These are phyloP conservation scores for Exophiala alcalophila DNA, from an alignment of 2,329 filamentous ascomycete species.

Conservation along the genomic window DNA sequence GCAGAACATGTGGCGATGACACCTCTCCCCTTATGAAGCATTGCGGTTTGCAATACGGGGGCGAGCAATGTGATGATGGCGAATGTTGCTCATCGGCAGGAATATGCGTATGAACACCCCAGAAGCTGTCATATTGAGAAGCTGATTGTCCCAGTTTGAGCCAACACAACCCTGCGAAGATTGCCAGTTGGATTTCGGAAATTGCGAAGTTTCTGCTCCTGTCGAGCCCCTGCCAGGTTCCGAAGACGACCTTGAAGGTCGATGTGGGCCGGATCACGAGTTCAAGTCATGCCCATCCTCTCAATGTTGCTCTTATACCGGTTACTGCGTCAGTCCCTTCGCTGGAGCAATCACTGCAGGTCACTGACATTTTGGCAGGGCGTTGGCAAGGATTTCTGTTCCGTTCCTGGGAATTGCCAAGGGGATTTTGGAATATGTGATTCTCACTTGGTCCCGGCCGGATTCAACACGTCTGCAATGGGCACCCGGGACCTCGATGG, in stretches of 20 bases:
- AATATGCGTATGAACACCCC: conserved; percentile 2
- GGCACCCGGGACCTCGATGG: conserved; percentile 14
- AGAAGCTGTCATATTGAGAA: neutral
- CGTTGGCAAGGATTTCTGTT: conserved; percentile 20
- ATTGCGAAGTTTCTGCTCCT: too few species aligned
- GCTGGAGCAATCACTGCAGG: neutral
- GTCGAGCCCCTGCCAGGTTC: too few species aligned
- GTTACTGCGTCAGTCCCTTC: conserved; percentile 25
- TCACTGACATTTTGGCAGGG: conserved; percentile 20
- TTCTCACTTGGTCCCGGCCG: conserved; percentile 18
- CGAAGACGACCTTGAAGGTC: conserved; percentile 1
- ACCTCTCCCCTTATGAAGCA: conserved; percentile 3
- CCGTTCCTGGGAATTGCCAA: conserved; percentile 27
- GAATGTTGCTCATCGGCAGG: conserved; percentile 10
- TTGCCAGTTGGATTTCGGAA: conserved; percentile 3
- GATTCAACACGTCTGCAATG: conserved; percentile 15
- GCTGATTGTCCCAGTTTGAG: neutral
- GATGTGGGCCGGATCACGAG: conserved; percentile 9
- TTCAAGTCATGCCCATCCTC: conserved; percentile 5
- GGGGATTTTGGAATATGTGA: conserved; percentile 26
- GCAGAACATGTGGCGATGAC: conserved; percentile 11
- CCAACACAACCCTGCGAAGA: too few species aligned
- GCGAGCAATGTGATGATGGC: conserved; percentile 4
- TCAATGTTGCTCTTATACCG: conserved; percentile 24
- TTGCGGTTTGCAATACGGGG: conserved; percentile 9